These are phyloP conservation scores for Aspergillus luchuensis DNA, from an alignment of 2,329 filamentous ascomycete species.

Conservation along the genomic window DNA sequence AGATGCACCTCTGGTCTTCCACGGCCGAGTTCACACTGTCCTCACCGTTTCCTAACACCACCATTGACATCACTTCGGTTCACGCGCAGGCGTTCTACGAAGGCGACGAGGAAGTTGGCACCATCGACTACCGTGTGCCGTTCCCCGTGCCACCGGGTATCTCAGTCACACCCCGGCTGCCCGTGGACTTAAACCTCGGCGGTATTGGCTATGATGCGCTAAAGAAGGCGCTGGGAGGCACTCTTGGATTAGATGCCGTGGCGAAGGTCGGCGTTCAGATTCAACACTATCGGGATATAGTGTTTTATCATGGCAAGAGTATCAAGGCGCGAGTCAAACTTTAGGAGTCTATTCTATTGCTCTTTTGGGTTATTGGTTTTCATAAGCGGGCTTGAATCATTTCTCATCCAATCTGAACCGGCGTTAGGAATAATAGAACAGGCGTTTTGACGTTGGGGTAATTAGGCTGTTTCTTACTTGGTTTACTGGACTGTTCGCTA, in stretches of 20 bases:
- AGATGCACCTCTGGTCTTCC: constrained; percentile 79
- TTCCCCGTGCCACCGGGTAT: constrained; percentile 77
- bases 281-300: constrained; percentile 70
- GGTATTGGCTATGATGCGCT: constrained; percentile 83
- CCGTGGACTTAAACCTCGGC: constrained; percentile 76
- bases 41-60: constrained; percentile 74
- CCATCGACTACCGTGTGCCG: constrained; percentile 71
- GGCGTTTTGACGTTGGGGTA: neutral
- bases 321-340: constrained; percentile 66
- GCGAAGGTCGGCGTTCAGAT: constrained; percentile 75
- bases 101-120: constrained; percentile 73
- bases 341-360: constrained; percentile 16
- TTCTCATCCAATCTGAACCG: neutral
- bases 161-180: constrained; percentile 72
- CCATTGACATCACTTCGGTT: constrained; percentile 74
- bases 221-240: constrained; percentile 75
- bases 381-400: neutral
- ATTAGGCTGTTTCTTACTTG: neutral
- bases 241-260: constrained; percentile 73
- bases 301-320: constrained; percentile 70
- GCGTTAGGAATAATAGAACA: constrained; percentile 5
- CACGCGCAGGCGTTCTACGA: constrained; percentile 88
- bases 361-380: neutral
- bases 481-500: neutral
- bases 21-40: constrained; percentile 81